Conservation (phyloP, 345 rosid genomes). For the Ceriops tagal region DNA sequence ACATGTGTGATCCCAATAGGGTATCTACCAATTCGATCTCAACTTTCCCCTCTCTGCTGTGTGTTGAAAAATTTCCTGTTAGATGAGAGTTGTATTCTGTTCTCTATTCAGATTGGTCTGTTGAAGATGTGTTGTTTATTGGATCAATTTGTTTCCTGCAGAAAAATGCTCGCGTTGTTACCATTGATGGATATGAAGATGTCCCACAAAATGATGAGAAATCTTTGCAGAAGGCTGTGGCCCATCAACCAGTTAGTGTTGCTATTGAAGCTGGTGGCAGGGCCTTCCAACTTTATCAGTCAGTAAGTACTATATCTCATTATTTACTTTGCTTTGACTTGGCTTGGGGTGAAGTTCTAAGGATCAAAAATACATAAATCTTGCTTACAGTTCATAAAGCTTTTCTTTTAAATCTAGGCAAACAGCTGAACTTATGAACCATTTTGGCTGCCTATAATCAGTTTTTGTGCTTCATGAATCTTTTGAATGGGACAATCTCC, state of each 20-base stretch:
- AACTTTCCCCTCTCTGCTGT: not conserved
- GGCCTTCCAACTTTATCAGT: conserved; percentile 25
- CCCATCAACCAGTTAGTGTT: conserved; percentile 28
- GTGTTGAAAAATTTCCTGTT: not conserved
- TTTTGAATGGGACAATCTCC: too few species aligned
- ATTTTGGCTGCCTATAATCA: too few species aligned
- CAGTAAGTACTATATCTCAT: conserved; percentile 7
- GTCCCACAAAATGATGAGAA: conserved; percentile 27
- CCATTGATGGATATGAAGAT: conserved; percentile 32
- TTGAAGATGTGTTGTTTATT: not conserved
- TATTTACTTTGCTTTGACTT: not conserved
- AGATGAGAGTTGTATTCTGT: not conserved
- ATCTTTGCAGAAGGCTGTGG: conserved; percentile 25
- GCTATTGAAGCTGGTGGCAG: conserved; percentile 38
- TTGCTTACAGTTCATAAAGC: too few species aligned
- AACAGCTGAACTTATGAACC: too few species aligned
- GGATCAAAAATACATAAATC: too few species aligned
- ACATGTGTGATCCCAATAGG: conserved; percentile 21
- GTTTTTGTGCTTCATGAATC: too few species aligned
- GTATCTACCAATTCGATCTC: conserved; percentile 7
- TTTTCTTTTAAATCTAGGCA: too few species aligned
- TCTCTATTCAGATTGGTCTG: not conserved
- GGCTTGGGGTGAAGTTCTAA: not conserved
- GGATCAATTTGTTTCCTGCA: not conserved
- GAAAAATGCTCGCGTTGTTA: conserved; percentile 28